phyloP scores from a whole-genome alignment of 2,329 filamentous ascomycete genomes.

The Botrytis medusae region DNA sequence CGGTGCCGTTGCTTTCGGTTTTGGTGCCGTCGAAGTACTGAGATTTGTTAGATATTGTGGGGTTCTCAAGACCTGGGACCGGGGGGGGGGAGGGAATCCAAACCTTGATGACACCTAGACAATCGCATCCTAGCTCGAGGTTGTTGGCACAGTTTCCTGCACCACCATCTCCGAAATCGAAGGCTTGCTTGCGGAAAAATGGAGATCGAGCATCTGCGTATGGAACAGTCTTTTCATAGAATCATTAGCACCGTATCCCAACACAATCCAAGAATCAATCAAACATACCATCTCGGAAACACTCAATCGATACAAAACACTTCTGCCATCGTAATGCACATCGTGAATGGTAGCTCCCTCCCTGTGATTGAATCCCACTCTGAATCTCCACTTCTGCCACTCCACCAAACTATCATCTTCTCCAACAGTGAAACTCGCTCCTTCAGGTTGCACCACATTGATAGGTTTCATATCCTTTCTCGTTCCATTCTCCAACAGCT shows the following conservation, averaged over 20 bases:
- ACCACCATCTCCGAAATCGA: constrained; percentile 67
- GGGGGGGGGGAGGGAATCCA: not conserved
- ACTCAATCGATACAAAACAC: constrained; percentile 57
- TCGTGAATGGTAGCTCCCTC: constrained; percentile 63
- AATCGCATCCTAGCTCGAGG: constrained; percentile 65
- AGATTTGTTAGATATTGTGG: not conserved
- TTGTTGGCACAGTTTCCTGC: constrained; percentile 66
- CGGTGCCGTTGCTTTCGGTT: constrained; percentile 53
- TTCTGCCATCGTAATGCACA: constrained; percentile 58
- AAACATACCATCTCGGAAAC: constrained; percentile 55
- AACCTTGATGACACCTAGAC: constrained; percentile 58
- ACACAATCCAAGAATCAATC: not conserved
- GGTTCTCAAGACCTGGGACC: not conserved
- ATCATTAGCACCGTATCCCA: not conserved
- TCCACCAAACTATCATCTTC: constrained; percentile 45
- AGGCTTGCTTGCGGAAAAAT: constrained; percentile 66
- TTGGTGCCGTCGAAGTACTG: constrained; percentile 58
- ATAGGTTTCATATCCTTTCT: constrained; percentile 56
- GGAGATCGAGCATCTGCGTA: constrained; percentile 55
- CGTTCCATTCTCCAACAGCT: constrained; percentile 43
- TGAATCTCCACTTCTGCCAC: constrained; percentile 61
- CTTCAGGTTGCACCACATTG: constrained; percentile 62
- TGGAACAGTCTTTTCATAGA: constrained; percentile 1
- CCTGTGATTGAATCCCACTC: constrained; percentile 60
- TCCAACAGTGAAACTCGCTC: constrained; percentile 56